phyloP scores from a whole-genome alignment of 768 basidiomycete genomes.

The Wakefieldia striispora region DNA sequence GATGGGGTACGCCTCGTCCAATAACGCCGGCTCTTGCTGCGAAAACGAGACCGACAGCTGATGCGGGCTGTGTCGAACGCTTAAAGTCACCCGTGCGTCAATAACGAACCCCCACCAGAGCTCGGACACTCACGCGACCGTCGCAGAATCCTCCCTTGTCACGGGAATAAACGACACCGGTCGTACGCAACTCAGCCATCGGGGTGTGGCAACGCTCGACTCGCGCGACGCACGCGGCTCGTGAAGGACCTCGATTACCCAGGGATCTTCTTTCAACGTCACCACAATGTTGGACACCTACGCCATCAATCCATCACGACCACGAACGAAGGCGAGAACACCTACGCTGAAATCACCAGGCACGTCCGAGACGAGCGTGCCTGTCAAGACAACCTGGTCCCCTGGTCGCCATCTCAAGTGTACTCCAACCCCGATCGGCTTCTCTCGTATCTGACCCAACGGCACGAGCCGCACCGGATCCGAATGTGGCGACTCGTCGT shows the following conservation, averaged over 20 bases:
- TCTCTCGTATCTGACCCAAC: constrained; percentile 42
- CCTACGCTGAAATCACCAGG: constrained; percentile 57
- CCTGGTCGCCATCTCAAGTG: constrained; percentile 60
- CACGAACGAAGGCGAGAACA: background rate
- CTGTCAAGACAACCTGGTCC: constrained; percentile 54
- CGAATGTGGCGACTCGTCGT: constrained; percentile 28
- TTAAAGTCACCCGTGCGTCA: constrained; percentile 24
- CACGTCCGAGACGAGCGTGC: constrained; percentile 50
- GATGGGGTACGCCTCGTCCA: constrained; percentile 82
- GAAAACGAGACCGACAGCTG: constrained; percentile 50
- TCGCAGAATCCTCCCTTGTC: constrained; percentile 43
- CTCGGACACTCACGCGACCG: constrained; percentile 43
- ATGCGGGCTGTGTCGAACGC: constrained; percentile 65
- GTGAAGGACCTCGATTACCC: constrained; percentile 66
- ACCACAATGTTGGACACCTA: constrained; percentile 47
- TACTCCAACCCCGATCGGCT: constrained; percentile 30
- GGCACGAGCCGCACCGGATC: constrained; percentile 31
- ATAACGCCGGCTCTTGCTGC: constrained; percentile 67
- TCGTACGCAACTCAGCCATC: constrained; percentile 59
- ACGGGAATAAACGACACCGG: constrained; percentile 55
- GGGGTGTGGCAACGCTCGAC: constrained; percentile 28
- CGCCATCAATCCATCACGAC: background rate
- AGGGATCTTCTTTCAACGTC: constrained; percentile 59
- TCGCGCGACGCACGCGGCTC: constrained; percentile 40
- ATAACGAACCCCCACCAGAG: background rate